Evolutionary conservation across 495 filamentous ascomycete species (phyloP).

Genomic region (Chaetomium cochliodes): DNA sequence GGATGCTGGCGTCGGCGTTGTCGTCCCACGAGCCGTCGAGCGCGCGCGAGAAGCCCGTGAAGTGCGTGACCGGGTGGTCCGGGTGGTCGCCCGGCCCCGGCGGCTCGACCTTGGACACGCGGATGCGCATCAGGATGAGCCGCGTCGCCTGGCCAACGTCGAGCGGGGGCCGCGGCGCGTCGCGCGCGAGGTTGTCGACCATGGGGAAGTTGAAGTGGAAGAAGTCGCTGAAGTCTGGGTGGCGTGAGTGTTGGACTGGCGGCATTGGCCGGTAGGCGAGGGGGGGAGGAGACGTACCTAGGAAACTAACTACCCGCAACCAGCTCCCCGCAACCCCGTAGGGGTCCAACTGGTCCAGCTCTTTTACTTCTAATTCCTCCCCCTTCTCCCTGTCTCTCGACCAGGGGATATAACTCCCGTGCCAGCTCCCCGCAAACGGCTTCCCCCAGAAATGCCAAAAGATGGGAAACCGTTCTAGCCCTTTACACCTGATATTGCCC

Average conservation of each 20-base stretch:
- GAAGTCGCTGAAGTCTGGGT: slow-evolving; percentile 58
- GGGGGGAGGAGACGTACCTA: slow-evolving; percentile 26
- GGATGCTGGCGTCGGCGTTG: slow-evolving; percentile 56
- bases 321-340: slow-evolving; percentile 61
- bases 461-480: slow-evolving; percentile 41
- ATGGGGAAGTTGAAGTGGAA: slow-evolving; percentile 59
- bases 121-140: slow-evolving; percentile 62
- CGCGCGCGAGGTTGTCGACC: slow-evolving; percentile 29
- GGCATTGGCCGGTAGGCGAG: background rate
- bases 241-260: background rate
- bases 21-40: slow-evolving; percentile 58
- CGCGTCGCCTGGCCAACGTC: slow-evolving; percentile 58
- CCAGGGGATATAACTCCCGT: slow-evolving; percentile 45
- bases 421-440: slow-evolving; percentile 54
- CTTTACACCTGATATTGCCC: slow-evolving; percentile 51
- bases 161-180: slow-evolving; percentile 50
- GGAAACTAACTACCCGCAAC: slow-evolving; percentile 57
- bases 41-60: slow-evolving; percentile 54
- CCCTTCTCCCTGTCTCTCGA: slow-evolving; percentile 17
- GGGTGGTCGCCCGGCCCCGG: slow-evolving; percentile 49
- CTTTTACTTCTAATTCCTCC: slow-evolving; percentile 14
- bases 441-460: slow-evolving; percentile 50
- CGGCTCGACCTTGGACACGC: slow-evolving; percentile 51
- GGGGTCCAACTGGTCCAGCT: slow-evolving; percentile 52
- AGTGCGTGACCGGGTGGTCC: slow-evolving; percentile 57